Percentiles rank a stretch among this genome's conserved stretches.
These are phyloP conservation scores for Suhomyces xylopsoci DNA, from an alignment of 805 yeast species.

Conservation along the genomic window DNA sequence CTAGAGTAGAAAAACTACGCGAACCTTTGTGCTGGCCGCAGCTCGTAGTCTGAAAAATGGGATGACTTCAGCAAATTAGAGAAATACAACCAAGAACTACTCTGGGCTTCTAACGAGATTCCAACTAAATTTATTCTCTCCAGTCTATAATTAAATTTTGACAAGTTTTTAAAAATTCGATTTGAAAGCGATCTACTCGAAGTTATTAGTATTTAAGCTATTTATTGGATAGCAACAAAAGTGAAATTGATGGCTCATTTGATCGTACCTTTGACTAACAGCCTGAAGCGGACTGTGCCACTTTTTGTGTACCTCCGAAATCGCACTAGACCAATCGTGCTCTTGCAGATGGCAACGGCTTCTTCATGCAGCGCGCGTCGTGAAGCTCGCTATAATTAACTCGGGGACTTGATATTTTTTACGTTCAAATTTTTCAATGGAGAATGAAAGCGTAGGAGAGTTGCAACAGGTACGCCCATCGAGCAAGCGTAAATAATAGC, in stretches of 20 bases:
- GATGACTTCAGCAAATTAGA: background rate
- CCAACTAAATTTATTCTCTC: background rate
- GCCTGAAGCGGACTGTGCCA: background rate
- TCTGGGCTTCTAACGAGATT: background rate
- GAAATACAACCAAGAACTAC: background rate
- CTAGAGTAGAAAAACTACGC: background rate
- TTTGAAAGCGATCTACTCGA: background rate
- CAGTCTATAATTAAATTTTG: background rate
- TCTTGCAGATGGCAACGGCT: background rate
- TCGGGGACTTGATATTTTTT: background rate
- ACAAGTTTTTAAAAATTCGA: background rate
- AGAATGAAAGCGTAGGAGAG: background rate
- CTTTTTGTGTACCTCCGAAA: background rate
- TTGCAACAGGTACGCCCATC: background rate
- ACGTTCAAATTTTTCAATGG: background rate
- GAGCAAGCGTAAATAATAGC: background rate
- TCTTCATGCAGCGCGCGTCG: background rate
- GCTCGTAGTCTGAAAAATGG: background rate
- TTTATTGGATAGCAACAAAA: background rate
- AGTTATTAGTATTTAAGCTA: background rate
- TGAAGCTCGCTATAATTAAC: background rate
- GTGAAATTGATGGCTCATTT: background rate
- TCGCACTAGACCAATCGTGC: background rate
- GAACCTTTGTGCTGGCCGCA: background rate
- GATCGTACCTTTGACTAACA: background rate